A percentile compares a stretch with the other conserved stretches of the same genome.
These are phyloP conservation scores for Fusarium goolgardi DNA, from an alignment of 2,329 filamentous ascomycete species.

Conservation along the genomic window DNA sequence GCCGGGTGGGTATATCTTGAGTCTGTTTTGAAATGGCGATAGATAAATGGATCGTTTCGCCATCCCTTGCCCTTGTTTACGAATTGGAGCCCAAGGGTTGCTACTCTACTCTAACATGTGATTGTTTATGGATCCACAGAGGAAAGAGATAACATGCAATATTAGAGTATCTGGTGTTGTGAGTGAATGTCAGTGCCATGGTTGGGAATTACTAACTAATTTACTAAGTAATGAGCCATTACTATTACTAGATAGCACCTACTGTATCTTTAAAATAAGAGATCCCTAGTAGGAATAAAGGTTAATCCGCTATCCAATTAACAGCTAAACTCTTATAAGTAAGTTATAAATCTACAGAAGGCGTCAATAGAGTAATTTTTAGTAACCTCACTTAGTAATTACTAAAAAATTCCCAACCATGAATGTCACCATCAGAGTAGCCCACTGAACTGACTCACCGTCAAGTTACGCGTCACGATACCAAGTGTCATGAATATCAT, in stretches of 20 bases:
- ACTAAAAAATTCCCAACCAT: no score
- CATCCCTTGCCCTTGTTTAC: constrained; percentile 1
- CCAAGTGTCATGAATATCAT: background rate
- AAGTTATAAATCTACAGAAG: no score
- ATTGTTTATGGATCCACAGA: constrained; percentile 4
- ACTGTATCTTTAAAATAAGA: no score
- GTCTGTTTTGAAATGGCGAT: constrained; percentile 7
- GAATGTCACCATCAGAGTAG: background rate
- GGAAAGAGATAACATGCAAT: constrained; percentile 10
- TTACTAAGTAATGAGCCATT: no score
- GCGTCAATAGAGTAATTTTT: no score
- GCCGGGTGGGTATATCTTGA: constrained; percentile 21
- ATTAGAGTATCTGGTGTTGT: constrained; percentile 3
- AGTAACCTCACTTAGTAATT: no score
- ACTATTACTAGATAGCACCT: no score
- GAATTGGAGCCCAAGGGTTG: constrained; percentile 29
- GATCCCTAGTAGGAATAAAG: no score
- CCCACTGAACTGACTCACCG: constrained; percentile 12
- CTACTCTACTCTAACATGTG: constrained; percentile 35
- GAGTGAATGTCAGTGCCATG: constrained; percentile 2
- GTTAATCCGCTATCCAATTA: no score
- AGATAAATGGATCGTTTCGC: constrained; percentile 1
- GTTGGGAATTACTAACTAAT: no score
- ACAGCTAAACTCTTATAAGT: no score
- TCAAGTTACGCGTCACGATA: constrained; percentile 34